These are phyloP conservation scores for Lecanoromycetidae sp. DNA, from an alignment of 2,329 filamentous ascomycete genomes.

Conservation along the genomic window DNA sequence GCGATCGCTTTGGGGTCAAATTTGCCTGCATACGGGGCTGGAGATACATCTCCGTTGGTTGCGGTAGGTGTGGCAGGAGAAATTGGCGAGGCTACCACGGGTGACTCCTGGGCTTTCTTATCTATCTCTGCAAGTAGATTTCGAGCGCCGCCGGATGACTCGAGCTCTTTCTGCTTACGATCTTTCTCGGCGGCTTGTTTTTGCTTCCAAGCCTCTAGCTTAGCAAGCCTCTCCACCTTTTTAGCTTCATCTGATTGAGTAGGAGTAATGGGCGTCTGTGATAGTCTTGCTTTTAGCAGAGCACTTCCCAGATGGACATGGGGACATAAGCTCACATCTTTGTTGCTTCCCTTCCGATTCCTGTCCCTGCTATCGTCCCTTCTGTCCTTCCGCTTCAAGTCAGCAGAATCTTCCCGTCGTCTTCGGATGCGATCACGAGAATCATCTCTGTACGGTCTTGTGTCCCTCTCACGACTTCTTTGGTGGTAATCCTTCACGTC, in stretches of 20 bases:
- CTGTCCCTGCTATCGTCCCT: conserved; percentile 53
- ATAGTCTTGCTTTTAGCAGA: background rate
- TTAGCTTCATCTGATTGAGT: conserved; percentile 58
- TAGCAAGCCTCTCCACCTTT: conserved; percentile 68
- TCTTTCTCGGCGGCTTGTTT: conserved; percentile 66
- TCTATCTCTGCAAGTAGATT: conserved; percentile 63
- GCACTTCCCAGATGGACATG: background rate
- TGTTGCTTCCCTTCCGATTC: conserved; percentile 35
- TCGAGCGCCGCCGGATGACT: conserved; percentile 49
- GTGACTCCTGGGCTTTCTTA: conserved; percentile 46
- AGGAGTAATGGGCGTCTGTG: conserved; percentile 43
- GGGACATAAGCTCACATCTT: conserved; percentile 42
- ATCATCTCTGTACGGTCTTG: conserved; percentile 59
- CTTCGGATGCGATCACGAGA: conserved; percentile 54
- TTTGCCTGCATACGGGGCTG: conserved; percentile 58
- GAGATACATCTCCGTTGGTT: conserved; percentile 36
- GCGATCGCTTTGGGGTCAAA: conserved; percentile 78
- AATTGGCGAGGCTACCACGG: conserved; percentile 37
- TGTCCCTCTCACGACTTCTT: conserved; percentile 57
- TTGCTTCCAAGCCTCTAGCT: conserved; percentile 83
- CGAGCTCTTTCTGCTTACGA: conserved; percentile 56
- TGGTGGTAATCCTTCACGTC: conserved; percentile 48
- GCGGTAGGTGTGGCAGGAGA: conserved; percentile 41
- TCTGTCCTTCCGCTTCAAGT: conserved; percentile 54
- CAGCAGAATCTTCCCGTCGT: conserved; percentile 58